phyloP scores from a whole-genome alignment of 805 yeast species.

The Ogataea philodendri region DNA sequence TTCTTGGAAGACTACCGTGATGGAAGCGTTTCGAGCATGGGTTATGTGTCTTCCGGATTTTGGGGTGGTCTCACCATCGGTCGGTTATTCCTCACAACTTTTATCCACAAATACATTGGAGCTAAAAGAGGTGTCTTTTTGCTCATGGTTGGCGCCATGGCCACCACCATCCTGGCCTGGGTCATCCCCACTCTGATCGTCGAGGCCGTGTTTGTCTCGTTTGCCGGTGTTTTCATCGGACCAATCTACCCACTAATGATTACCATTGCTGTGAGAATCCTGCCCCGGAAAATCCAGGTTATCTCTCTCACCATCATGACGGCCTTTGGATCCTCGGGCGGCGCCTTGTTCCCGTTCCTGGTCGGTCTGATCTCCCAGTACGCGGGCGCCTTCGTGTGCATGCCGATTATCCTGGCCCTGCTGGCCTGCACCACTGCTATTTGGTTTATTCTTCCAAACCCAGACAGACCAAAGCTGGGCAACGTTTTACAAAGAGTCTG shows the following conservation, averaged over 20 bases:
- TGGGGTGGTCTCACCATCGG: constrained; percentile 74
- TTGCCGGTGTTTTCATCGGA: constrained; percentile 61
- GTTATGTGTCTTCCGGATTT: constrained; percentile 65
- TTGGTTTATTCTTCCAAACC: constrained; percentile 47
- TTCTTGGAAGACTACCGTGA: constrained; percentile 55
- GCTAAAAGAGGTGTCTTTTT: constrained; percentile 44
- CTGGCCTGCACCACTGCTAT: constrained; percentile 34
- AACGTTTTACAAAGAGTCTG: constrained; percentile 26
- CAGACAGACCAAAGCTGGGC: constrained; percentile 34
- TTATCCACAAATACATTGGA: constrained; percentile 40
- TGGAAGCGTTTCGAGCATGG: constrained; percentile 46
- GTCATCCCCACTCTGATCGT: constrained; percentile 41
- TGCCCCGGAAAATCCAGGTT: constrained; percentile 52
- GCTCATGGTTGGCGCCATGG: constrained; percentile 35
- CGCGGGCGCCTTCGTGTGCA: constrained; percentile 47
- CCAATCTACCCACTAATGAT: constrained; percentile 61
- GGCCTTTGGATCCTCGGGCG: constrained; percentile 57
- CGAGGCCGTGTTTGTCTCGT: constrained; percentile 46
- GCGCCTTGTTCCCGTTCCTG: constrained; percentile 53
- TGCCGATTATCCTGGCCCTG: constrained; percentile 45
- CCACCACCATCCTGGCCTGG: constrained; percentile 47
- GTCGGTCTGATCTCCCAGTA: constrained; percentile 49
- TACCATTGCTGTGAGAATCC: constrained; percentile 40
- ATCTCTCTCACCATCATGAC: constrained; percentile 50
- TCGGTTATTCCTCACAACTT: constrained; percentile 48